Evolutionary conservation across 257 asterid genomes (phyloP).

Genomic region (Haberlea rhodopensis): DNA sequence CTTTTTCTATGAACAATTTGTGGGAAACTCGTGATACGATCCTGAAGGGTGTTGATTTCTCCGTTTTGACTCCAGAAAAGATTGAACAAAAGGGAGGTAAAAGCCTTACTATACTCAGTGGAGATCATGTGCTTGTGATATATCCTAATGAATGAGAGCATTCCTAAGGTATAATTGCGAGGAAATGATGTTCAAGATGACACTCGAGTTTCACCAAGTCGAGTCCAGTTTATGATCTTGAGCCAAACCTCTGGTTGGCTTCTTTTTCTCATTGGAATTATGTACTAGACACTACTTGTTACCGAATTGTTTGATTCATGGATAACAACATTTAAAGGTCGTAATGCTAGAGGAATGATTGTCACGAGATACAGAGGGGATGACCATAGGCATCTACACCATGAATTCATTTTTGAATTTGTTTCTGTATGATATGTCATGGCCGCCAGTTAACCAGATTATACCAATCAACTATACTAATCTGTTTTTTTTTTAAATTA

Average conservation of each 20-base stretch:
- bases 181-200: too few relatives aligned
- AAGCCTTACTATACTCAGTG: not conserved
- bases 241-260: not conserved
- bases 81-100: not conserved
- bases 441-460: not conserved
- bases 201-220: too few relatives aligned
- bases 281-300: not conserved
- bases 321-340: not conserved
- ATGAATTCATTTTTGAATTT: not conserved
- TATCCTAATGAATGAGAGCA: too few relatives aligned
- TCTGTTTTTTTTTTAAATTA: conserved; percentile 16
- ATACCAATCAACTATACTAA: not conserved
- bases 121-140: not conserved
- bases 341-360: too few relatives aligned
- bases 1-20: not conserved
- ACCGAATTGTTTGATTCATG: not conserved
- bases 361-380: too few relatives aligned
- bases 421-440: not conserved
- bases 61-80: not conserved
- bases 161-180: too few relatives aligned
- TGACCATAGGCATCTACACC: not conserved
- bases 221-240: too few relatives aligned
- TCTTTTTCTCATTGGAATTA: not conserved
- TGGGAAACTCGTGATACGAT: not conserved
- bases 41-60: not conserved